A percentile compares a stretch with the other conserved stretches of the same genome.
Evolutionary conservation across 129 eudicot genomes (phyloP).

Genomic region (Tagetes erecta): DNA sequence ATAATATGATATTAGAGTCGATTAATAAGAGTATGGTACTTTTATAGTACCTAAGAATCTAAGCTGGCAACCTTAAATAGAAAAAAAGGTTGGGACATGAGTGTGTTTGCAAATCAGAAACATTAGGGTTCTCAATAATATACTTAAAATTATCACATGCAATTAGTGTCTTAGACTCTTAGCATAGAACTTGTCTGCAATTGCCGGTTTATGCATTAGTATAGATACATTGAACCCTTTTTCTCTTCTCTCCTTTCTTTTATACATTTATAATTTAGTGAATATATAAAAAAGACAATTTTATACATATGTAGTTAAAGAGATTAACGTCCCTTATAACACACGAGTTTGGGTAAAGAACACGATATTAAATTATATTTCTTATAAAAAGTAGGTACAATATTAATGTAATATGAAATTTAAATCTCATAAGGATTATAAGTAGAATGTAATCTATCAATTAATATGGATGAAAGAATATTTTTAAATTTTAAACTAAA

Average conservation of each 20-base stretch:
- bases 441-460: no score
- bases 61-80: no score
- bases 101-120: slow-evolving; percentile 40
- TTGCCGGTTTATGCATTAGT: background rate
- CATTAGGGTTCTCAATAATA: slow-evolving; percentile 32
- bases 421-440: no score
- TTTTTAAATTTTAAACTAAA: no score
- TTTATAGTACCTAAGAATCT: no score
- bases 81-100: slow-evolving; percentile 5
- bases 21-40: background rate
- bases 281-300: background rate
- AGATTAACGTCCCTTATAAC: no score
- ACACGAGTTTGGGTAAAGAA: no score
- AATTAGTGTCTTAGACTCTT: slow-evolving; percentile 25
- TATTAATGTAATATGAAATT: no score
- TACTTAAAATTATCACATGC: slow-evolving; percentile 31
- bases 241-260: background rate
- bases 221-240: slow-evolving; percentile 26
- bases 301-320: no score
- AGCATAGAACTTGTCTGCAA: slow-evolving; percentile 32
- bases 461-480: no score
- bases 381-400: no score
- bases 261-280: background rate
- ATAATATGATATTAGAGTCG: slow-evolving; percentile 17
- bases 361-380: no score